These are phyloP conservation scores for Heracleum sosnowskyi DNA, from an alignment of 129 eudicot genomes.

Conservation along the genomic window DNA sequence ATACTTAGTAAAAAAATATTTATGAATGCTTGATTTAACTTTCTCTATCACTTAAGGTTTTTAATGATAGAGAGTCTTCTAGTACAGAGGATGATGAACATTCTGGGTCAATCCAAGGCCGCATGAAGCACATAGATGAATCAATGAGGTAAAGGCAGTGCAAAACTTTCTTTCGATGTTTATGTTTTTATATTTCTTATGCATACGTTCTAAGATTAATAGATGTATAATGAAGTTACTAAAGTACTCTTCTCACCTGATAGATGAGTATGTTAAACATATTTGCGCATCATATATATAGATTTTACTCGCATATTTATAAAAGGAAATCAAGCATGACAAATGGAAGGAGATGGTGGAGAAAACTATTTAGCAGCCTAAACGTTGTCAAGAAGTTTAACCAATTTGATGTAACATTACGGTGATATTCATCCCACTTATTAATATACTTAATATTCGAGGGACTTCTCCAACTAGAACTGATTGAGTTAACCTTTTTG, in stretches of 20 bases:
- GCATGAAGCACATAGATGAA: neutral
- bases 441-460: neutral
- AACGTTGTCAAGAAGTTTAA: neutral
- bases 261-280: neutral
- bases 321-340: neutral
- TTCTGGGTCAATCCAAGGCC: neutral
- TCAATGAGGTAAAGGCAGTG: neutral
- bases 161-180: neutral
- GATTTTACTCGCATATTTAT: neutral
- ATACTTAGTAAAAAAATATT: too few relatives aligned
- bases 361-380: conserved; percentile 1
- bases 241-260: too few relatives aligned
- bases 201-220: neutral
- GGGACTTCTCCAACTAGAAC: neutral
- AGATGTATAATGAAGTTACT: neutral
- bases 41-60: neutral
- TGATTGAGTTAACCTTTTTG: neutral
- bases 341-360: neutral
- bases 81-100: neutral
- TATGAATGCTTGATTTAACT: too few relatives aligned
- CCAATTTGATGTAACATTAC: neutral
- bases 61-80: neutral
- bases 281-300: neutral
- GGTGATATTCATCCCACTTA: neutral
- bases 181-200: neutral